Conservation (phyloP, 768 basidiomycete species). For the Leucocoprinus sp. region DNA sequence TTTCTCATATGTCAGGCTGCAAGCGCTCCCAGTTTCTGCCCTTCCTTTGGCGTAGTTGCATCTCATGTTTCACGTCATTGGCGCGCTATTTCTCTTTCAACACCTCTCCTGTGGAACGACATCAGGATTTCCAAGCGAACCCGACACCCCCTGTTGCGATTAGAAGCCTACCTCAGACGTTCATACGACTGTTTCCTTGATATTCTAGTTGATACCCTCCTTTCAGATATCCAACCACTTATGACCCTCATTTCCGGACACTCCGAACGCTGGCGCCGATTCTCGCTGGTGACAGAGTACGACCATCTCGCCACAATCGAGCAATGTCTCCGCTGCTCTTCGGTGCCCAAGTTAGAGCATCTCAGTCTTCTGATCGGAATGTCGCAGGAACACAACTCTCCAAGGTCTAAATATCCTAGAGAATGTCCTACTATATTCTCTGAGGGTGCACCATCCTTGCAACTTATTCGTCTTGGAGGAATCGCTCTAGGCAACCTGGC, state of each 20-base stretch:
- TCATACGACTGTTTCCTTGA: constrained; percentile 30
- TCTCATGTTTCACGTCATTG: constrained; percentile 40
- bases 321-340: constrained; percentile 18
- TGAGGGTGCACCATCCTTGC: constrained; percentile 24
- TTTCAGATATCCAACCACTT: constrained; percentile 19
- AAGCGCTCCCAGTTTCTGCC: constrained; percentile 7
- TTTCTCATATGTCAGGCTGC: constrained; percentile 27
- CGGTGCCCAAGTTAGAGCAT: constrained; percentile 29
- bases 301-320: constrained; percentile 21
- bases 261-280: constrained; percentile 30
- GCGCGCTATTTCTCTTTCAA: constrained; percentile 31
- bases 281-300: constrained; percentile 24
- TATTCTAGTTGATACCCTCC: constrained; percentile 20
- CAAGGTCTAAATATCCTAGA: constrained; percentile 23
- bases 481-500: constrained; percentile 30
- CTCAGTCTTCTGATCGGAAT: constrained; percentile 29
- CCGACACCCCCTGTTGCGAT: constrained; percentile 18
- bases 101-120: constrained; percentile 36
- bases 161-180: constrained; percentile 30
- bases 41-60: constrained; percentile 27
- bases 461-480: constrained; percentile 35
- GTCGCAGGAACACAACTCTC: constrained; percentile 19
- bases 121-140: constrained; percentile 25
- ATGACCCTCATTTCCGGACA: constrained; percentile 25
- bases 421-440: constrained; percentile 24